phyloP scores from a whole-genome alignment of 257 asterid species.

The Penstemon davidsonii region DNA sequence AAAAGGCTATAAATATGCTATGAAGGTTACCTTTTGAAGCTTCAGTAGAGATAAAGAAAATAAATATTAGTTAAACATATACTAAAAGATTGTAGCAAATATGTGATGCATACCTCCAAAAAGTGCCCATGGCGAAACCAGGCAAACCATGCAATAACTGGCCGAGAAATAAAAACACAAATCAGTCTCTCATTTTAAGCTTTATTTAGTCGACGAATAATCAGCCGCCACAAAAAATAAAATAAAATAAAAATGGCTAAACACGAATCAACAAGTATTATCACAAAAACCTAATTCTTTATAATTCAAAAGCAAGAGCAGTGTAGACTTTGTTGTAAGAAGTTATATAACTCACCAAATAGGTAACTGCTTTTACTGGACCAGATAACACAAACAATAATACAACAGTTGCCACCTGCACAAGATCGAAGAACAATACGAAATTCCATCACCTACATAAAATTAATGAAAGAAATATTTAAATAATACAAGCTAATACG shows the following conservation, averaged over 20 bases:
- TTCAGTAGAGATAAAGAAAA: not conserved
- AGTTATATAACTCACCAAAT: slow-evolving; percentile 60
- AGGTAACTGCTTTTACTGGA: slow-evolving; percentile 89
- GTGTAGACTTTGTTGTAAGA: slow-evolving; percentile 10
- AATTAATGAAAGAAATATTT: not conserved
- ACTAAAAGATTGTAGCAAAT: slow-evolving; percentile 3
- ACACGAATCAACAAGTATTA: not conserved
- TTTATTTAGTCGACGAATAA: not conserved
- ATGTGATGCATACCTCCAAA: slow-evolving; percentile 69
- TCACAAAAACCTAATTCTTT: not conserved
- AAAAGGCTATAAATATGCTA: not conserved
- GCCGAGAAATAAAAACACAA: slow-evolving; percentile 12
- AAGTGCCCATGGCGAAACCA: slow-evolving; percentile 79
- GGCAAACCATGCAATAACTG: slow-evolving; percentile 87
- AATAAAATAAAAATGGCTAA: slow-evolving; percentile 8
- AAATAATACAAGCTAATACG: slow-evolving; percentile 3
- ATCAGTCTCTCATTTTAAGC: slow-evolving; percentile 24
- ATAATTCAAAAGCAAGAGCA: not conserved
- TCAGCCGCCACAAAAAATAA: not conserved
- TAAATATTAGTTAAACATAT: not conserved
- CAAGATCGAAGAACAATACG: slow-evolving; percentile 23
- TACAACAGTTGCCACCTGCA: slow-evolving; percentile 82
- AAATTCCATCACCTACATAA: slow-evolving; percentile 9
- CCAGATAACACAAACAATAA: slow-evolving; percentile 87
- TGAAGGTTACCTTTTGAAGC: not conserved